phyloP scores from a whole-genome alignment of 768 basidiomycete species.

The Chlorophyllum brunneum region DNA sequence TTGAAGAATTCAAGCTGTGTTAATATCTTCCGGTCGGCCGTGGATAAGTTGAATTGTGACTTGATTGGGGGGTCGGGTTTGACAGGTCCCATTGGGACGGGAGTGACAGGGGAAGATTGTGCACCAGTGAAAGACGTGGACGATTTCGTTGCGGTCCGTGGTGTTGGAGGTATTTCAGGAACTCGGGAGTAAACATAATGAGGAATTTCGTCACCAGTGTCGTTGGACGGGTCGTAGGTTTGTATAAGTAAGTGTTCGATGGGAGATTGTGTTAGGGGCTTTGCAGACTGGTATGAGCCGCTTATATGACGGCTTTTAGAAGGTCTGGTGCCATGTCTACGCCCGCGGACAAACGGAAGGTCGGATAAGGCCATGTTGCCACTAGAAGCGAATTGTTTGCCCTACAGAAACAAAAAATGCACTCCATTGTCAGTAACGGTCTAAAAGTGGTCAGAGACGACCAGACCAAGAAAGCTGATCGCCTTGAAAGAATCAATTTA shows the following conservation, averaged over 20 bases:
- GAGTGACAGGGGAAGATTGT: not conserved
- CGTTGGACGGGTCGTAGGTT: not conserved
- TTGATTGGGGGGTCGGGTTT: conserved; percentile 1
- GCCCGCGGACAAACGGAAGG: conserved; percentile 24
- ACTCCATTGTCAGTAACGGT: conserved; percentile 1
- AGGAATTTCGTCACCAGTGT: not conserved
- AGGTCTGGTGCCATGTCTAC: conserved; percentile 31
- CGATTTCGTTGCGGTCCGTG: not conserved
- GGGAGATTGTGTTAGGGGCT: conserved; percentile 11
- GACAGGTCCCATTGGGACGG: not conserved
- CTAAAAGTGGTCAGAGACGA: not conserved
- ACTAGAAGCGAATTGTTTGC: conserved; percentile 9
- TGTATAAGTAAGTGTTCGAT: not conserved
- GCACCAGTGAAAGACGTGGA: not conserved
- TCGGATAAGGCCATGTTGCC: conserved; percentile 16
- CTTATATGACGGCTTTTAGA: conserved; percentile 11
- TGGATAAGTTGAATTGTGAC: conserved; percentile 41
- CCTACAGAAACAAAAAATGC: not conserved
- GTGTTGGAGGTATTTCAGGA: not conserved
- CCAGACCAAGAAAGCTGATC: no score
- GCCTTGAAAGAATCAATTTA: no score
- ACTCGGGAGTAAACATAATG: not conserved
- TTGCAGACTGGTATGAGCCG: conserved; percentile 15
- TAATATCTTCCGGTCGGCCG: conserved; percentile 58
- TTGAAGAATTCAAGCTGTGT: conserved; percentile 52